Conservation (phyloP, 768 basidiomycete genomes). For the Termitomyces eurrhizus region DNA sequence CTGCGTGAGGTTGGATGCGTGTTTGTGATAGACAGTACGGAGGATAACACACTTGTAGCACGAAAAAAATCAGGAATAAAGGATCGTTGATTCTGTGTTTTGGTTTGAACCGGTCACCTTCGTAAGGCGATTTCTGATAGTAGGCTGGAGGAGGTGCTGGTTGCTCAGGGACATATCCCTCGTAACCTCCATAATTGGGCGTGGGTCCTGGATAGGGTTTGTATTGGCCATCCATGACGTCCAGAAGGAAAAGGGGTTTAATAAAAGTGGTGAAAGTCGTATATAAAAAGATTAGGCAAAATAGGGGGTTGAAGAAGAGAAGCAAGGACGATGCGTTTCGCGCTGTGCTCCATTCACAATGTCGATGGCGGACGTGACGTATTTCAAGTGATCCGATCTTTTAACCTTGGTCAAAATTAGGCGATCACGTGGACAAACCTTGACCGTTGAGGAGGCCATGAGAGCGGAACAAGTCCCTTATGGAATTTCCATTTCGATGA, state of each 20-base stretch:
- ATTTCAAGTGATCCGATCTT: background rate
- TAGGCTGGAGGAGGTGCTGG: conserved; percentile 19
- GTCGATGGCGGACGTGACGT: conserved; percentile 4
- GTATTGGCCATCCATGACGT: conserved; percentile 15
- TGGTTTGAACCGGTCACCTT: conserved; percentile 60
- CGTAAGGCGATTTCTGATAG: conserved; percentile 50
- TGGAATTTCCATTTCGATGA: no score
- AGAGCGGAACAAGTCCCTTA: no score
- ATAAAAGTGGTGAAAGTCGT: conserved; percentile 1
- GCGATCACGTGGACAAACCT: no score
- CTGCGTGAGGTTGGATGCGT: conserved; percentile 27
- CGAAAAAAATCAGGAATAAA: conserved; percentile 64
- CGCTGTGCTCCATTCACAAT: background rate
- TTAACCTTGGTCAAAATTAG: background rate
- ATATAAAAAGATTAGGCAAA: background rate
- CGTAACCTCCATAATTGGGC: conserved; percentile 29
- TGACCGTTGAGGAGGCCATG: no score
- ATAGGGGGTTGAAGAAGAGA: background rate
- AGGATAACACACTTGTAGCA: conserved; percentile 50
- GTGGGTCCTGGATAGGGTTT: conserved; percentile 36
- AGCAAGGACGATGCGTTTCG: background rate
- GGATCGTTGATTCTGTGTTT: conserved; percentile 72
- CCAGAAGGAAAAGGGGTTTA: background rate
- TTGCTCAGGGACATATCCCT: conserved; percentile 19
- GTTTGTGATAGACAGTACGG: background rate